Conservation (phyloP, 495 filamentous ascomycete genomes). For the Darksidea phi region DNA sequence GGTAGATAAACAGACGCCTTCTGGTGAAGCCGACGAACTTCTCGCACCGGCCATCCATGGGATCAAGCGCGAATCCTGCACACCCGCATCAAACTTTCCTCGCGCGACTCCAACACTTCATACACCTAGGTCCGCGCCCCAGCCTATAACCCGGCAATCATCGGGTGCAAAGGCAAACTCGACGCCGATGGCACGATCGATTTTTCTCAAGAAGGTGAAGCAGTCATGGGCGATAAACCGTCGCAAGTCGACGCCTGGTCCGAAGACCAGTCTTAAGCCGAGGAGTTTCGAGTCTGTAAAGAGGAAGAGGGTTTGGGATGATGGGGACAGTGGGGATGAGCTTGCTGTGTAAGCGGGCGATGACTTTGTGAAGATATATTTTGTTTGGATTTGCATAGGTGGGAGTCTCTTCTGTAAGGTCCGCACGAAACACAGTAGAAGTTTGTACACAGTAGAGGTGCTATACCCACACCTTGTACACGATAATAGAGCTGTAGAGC, state of each 20-base stretch:
- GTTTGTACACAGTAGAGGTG: no score
- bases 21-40: background rate
- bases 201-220: slow-evolving; percentile 1
- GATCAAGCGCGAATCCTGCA: slow-evolving; percentile 13
- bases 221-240: slow-evolving; percentile 4
- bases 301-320: slow-evolving; percentile 1
- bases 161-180: background rate
- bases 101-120: background rate
- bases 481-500: no score
- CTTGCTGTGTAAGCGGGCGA: slow-evolving; percentile 1
- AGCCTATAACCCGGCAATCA: background rate
- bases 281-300: background rate
- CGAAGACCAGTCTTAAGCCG: background rate
- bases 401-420: no score
- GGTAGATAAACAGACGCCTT: no score
- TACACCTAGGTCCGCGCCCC: slow-evolving; percentile 19
- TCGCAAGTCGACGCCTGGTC: background rate
- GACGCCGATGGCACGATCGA: background rate
- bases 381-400: no score
- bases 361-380: no score
- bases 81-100: background rate
- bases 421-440: no score
- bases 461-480: no score
- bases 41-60: background rate
- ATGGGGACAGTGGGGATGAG: slow-evolving; percentile 20